A percentile compares a stretch with the other conserved stretches of the same genome.
Conservation (phyloP, 352 stramenopile species). For the Phytopythium cucurbitacearum region DNA sequence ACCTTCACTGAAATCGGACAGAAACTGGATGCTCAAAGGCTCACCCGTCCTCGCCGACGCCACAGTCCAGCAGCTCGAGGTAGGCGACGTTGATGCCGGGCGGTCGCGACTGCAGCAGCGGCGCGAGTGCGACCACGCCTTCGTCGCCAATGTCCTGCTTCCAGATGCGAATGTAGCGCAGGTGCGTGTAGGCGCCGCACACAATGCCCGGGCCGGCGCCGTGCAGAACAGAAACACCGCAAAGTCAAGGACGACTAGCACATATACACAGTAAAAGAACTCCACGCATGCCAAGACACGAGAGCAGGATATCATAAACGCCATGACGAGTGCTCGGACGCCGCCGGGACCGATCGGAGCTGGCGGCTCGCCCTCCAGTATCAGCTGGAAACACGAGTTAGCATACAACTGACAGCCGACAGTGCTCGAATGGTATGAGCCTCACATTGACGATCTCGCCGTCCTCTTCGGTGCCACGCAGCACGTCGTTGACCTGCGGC, state of each 20-base stretch:
- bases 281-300: not conserved
- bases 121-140: constrained; percentile 57
- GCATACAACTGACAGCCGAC: not conserved
- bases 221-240: constrained; percentile 18
- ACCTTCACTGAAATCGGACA: not conserved
- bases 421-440: not conserved
- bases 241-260: constrained; percentile 36
- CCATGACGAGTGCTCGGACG: constrained; percentile 60
- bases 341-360: constrained; percentile 54
- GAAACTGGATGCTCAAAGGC: not conserved
- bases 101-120: constrained; percentile 29
- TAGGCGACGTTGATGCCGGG: constrained; percentile 68
- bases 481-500: constrained; percentile 60
- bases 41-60: constrained; percentile 53
- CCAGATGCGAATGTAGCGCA: constrained; percentile 80
- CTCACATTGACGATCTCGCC: constrained; percentile 65
- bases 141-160: constrained; percentile 78
- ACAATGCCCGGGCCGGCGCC: constrained; percentile 58
- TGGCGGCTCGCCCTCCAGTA: constrained; percentile 69
- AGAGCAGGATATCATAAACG: constrained; percentile 76
- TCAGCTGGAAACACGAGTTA: constrained; percentile 35
- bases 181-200: constrained; percentile 53
- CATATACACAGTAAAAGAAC: not conserved
- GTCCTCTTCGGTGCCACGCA: constrained; percentile 66
- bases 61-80: constrained; percentile 74